Conservation (phyloP, 2,329 filamentous ascomycete genomes). For the Aspergillus ochraceus region DNA sequence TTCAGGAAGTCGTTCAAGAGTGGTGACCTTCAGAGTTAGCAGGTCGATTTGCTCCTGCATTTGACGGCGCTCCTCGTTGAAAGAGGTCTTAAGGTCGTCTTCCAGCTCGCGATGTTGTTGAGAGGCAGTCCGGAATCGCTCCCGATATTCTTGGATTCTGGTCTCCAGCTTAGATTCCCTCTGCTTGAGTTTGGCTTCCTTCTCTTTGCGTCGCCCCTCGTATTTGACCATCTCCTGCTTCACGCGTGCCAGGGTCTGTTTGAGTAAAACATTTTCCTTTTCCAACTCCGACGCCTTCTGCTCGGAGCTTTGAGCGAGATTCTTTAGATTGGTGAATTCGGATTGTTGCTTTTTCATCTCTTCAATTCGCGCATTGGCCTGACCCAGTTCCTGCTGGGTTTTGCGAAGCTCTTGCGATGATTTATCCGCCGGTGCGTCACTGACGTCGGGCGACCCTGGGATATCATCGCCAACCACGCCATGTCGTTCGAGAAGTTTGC, state of each 20-base stretch:
- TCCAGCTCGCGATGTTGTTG: slow-evolving; percentile 40
- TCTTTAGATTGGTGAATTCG: slow-evolving; percentile 36
- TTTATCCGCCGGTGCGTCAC: slow-evolving; percentile 16
- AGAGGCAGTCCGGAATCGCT: slow-evolving; percentile 35
- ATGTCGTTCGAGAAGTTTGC: slow-evolving; percentile 39
- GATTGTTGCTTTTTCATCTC: slow-evolving; percentile 32
- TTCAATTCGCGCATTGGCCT: slow-evolving; percentile 36
- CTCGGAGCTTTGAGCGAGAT: slow-evolving; percentile 40
- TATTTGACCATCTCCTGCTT: slow-evolving; percentile 46
- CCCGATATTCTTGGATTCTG: slow-evolving; percentile 42
- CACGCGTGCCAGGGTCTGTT: slow-evolving; percentile 40
- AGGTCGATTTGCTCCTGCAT: slow-evolving; percentile 41
- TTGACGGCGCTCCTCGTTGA: slow-evolving; percentile 38
- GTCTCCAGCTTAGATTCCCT: slow-evolving; percentile 40
- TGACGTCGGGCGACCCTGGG: slow-evolving; percentile 21
- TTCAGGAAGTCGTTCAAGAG: slow-evolving; percentile 28
- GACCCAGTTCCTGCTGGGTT: slow-evolving; percentile 35
- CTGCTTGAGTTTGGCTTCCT: slow-evolving; percentile 43
- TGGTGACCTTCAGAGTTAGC: slow-evolving; percentile 32
- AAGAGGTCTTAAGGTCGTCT: slow-evolving; percentile 32
- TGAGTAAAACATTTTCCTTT: slow-evolving; percentile 43
- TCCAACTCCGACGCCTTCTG: slow-evolving; percentile 42
- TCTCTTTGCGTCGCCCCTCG: slow-evolving; percentile 43
- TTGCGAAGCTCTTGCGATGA: slow-evolving; percentile 29
- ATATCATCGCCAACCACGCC: slow-evolving; percentile 34